These are phyloP conservation scores for Aphanomyces stellatus DNA, from an alignment of 352 stramenopile genomes.

Conservation along the genomic window DNA sequence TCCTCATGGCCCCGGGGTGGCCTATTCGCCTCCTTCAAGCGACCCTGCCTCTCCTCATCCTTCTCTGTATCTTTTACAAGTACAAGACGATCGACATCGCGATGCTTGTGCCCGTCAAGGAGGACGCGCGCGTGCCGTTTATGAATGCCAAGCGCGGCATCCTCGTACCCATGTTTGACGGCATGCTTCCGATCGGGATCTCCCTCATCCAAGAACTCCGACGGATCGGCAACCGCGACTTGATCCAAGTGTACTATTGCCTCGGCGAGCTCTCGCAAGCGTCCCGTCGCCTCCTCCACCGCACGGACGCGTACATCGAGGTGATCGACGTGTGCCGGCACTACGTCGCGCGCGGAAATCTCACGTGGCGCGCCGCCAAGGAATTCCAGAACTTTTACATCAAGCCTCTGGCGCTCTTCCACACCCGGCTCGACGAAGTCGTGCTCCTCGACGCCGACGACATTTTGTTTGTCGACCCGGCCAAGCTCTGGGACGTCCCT, in stretches of 20 bases:
- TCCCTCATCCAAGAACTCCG: constrained; percentile 8
- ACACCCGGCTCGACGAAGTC: constrained; percentile 12
- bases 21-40: background rate
- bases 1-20: background rate
- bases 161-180: constrained; percentile 6
- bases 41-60: background rate
- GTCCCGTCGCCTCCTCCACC: constrained; percentile 2
- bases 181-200: constrained; percentile 6
- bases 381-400: constrained; percentile 17
- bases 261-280: background rate
- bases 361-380: background rate
- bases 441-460: constrained; percentile 18
- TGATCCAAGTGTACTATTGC: constrained; percentile 18
- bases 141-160: background rate
- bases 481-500: background rate
- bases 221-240: background rate
- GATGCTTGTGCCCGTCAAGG: background rate
- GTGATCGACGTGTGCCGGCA: constrained; percentile 16
- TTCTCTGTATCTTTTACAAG: background rate
- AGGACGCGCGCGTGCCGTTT: background rate
- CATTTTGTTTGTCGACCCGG: constrained; percentile 14
- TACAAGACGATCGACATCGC: background rate
- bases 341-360: background rate
- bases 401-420: constrained; percentile 18
- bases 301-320: constrained; percentile 7